Base-by-base conservation (phyloP, 352 stramenopile species). In the Phytopythium chamaehyphon region DNA sequence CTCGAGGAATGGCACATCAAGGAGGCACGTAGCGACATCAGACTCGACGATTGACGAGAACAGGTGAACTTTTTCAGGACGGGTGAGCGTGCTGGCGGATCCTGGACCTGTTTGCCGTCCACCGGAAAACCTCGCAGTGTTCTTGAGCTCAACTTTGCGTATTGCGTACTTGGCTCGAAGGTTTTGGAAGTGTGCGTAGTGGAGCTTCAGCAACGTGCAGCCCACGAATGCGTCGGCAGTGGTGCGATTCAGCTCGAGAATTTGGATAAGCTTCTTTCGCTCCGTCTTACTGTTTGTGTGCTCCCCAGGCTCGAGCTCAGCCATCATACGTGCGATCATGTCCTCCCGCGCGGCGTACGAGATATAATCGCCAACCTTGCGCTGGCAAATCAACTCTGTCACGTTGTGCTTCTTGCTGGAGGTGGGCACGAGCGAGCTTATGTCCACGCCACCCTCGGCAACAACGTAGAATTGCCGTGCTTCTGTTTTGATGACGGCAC, bases 1-100 rank as follows among this genome's bases (percentile, higher is more conserved):
- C 44, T 85, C 76, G 8, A 90, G 59, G 24, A 90, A 87, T 28
- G 78, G 78, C 49, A 87, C 83, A 35, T 86, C 71, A 38, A 75
- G 54, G 4, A 90, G 52, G 37, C 83, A 87, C 51, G 76, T 86
- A 12, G 83, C 70, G 26, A 87, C 69, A 51, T 90, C 75, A 21
- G 75, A 81, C 39, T 90, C 78, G 26, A 83, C 65, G 45, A 90
- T 83, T 1, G 75, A 75, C 40, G 61, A 72, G 42, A 90, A 66
- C 42, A 86, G 56, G 55, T 86, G 75, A 39, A 85, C 67, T 44
- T 86, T 83, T 48, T 90, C 78, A 0, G 72, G 61, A 0, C 62
- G 61, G 1, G 78, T 86, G 40, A 75, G 69, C 0, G 35, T 18
- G 10, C 24, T 35, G 26, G 53, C 63, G 22, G 52, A 65, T 6